Evolutionary conservation across 371 early-diverging fungal species (phyloP).

Genomic region (Batkoa obscura): DNA sequence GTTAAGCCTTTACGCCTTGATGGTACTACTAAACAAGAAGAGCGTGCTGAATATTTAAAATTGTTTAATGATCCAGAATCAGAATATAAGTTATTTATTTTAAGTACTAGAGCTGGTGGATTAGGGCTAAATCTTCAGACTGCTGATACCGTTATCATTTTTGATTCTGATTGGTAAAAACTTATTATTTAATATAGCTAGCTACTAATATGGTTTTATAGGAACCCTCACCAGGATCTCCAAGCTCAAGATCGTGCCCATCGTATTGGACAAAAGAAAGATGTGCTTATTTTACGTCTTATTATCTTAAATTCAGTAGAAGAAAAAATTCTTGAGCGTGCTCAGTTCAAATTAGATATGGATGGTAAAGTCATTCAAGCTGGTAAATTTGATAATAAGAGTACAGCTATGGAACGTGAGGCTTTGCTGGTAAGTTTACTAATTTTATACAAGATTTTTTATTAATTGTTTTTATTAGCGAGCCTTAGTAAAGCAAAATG

Average conservation of each 20-base stretch:
- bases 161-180: conserved; percentile 92
- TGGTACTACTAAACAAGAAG: conserved; percentile 86
- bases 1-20: conserved; percentile 83
- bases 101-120: conserved; percentile 98
- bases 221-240: conserved; percentile 97
- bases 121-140: conserved; percentile 97
- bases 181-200: neutral
- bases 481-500: conserved; percentile 7
- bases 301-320: conserved; percentile 92
- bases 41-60: conserved; percentile 66
- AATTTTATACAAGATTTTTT: conserved; percentile 12
- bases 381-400: conserved; percentile 95
- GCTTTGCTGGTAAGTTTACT: conserved; percentile 31
- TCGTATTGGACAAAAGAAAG: conserved; percentile 99
- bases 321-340: conserved; percentile 88
- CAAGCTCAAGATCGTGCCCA: conserved; percentile 99
- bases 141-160: conserved; percentile 99
- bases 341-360: conserved; percentile 90
- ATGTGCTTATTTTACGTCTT: conserved; percentile 96
- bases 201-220: conserved; percentile 8
- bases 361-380: conserved; percentile 98
- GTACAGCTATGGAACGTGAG: conserved; percentile 83
- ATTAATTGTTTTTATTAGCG: conserved; percentile 46
- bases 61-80: conserved; percentile 69
- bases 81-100: conserved; percentile 79